Evolutionary conservation across 495 filamentous ascomycete species (phyloP).

Genomic region (Achaetomiella virescens): DNA sequence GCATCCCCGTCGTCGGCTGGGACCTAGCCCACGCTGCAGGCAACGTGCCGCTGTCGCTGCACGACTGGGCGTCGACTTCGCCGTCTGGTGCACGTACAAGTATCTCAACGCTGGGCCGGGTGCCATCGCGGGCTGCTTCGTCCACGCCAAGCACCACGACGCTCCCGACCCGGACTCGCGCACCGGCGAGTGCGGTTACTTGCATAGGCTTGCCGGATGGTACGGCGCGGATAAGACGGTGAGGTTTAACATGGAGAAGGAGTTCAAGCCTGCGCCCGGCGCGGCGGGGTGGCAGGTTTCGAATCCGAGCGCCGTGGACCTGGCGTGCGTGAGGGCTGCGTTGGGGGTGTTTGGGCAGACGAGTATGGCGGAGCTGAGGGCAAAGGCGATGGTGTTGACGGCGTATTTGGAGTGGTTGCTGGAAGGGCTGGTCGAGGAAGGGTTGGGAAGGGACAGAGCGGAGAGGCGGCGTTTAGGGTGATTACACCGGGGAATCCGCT

Average conservation of each 20-base stretch:
- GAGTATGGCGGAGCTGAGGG: constrained; percentile 59
- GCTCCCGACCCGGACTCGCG: constrained; percentile 38
- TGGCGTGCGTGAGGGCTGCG: constrained; percentile 65
- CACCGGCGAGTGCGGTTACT: constrained; percentile 26
- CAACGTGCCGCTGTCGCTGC: constrained; percentile 78
- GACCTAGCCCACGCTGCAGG: constrained; percentile 93
- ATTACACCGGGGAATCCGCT: constrained; percentile 71
- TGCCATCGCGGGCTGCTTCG: constrained; percentile 77
- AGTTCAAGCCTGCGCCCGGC: constrained; percentile 66
- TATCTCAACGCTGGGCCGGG: constrained; percentile 92
- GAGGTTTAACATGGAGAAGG: constrained; percentile 72
- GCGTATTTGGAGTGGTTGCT: constrained; percentile 72
- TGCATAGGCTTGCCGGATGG: constrained; percentile 67
- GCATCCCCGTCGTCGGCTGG: constrained; percentile 82
- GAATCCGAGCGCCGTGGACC: constrained; percentile 60
- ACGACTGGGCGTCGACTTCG: constrained; percentile 95
- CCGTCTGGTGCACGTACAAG: constrained; percentile 95
- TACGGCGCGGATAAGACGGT: constrained; percentile 75
- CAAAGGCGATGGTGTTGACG: constrained; percentile 71
- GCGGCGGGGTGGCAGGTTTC: constrained; percentile 64
- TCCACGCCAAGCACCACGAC: constrained; percentile 61
- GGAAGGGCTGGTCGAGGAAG: not conserved
- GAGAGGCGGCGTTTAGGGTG: constrained; percentile 55
- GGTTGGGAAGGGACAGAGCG: constrained; percentile 35
- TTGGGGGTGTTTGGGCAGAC: constrained; percentile 73